These are phyloP conservation scores for Epichloe brachyelytri DNA, from an alignment of 2,329 filamentous ascomycete species.

Conservation along the genomic window DNA sequence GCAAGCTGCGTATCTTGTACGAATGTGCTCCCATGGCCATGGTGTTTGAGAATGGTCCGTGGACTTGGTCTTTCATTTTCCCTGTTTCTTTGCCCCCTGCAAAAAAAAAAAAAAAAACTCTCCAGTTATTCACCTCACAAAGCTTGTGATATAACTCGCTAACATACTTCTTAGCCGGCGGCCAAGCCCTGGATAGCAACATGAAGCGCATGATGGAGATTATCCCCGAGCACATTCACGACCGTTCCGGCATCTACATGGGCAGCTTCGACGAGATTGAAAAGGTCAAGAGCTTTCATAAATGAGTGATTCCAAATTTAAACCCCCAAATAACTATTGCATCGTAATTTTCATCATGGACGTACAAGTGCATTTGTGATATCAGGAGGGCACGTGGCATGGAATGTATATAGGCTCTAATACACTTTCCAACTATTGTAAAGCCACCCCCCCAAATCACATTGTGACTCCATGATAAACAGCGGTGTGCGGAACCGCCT, in stretches of 20 bases:
- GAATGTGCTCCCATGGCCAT: conserved; percentile 97
- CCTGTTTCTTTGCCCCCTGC: background rate
- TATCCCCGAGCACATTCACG: conserved; percentile 84
- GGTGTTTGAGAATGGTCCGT: conserved; percentile 92
- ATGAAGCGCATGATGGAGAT: conserved; percentile 87
- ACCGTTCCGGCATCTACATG: conserved; percentile 90
- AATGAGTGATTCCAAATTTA: conserved; percentile 16
- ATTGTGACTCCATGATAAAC: background rate
- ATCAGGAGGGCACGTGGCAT: background rate
- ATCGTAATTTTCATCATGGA: background rate
- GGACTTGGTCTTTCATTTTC: background rate
- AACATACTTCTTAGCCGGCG: conserved; percentile 52
- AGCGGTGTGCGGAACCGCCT: background rate
- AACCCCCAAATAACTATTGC: background rate
- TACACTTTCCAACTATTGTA: no score
- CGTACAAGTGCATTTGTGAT: background rate
- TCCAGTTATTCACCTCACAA: no score
- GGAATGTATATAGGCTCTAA: background rate
- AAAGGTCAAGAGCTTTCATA: conserved; percentile 80
- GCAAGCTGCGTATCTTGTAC: conserved; percentile 92
- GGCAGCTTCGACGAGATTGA: conserved; percentile 91
- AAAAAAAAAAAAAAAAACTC: no score
- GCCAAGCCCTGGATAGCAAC: conserved; percentile 79
- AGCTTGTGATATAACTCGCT: conserved; percentile 8
- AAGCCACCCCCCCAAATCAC: no score